Evolutionary conservation across 1,139 yeast genomes (phyloP).

Genomic region (Taphrina communis): DNA sequence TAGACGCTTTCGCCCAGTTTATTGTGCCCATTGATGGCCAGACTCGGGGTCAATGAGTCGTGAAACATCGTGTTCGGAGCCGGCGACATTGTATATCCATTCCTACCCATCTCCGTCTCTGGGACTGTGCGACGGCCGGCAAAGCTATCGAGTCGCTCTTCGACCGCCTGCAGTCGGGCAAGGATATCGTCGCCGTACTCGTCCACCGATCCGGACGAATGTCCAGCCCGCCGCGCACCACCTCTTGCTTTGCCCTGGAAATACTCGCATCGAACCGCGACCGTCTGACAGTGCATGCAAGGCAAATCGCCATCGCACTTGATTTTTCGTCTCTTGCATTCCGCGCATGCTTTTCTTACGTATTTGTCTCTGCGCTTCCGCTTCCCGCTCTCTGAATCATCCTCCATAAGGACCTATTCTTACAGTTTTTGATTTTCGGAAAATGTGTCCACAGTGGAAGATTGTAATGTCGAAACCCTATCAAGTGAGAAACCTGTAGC

Average conservation of each 20-base stretch:
- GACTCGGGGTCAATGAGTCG: conserved; percentile 1
- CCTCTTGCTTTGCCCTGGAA: conserved; percentile 41
- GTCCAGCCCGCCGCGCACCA: conserved; percentile 32
- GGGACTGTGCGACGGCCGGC: conserved; percentile 1
- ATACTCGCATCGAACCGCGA: conserved; percentile 43
- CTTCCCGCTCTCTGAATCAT: neutral
- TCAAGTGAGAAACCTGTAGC: no score
- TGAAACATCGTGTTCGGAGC: neutral
- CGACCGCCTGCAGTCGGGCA: conserved; percentile 16
- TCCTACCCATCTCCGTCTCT: neutral
- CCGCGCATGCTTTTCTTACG: conserved; percentile 44
- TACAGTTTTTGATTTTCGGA: no score
- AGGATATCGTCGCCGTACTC: conserved; percentile 1
- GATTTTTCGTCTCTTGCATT: conserved; percentile 44
- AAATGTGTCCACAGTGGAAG: no score
- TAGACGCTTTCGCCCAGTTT: neutral
- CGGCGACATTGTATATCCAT: neutral
- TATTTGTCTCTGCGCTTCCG: conserved; percentile 36
- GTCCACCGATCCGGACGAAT: conserved; percentile 4
- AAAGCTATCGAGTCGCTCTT: conserved; percentile 11
- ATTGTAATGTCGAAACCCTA: no score
- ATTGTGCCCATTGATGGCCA: neutral
- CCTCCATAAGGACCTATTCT: neutral
- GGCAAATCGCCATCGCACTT: conserved; percentile 45
- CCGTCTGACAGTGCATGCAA: conserved; percentile 43